These are phyloP conservation scores for Venturiaceae sp. DNA, from an alignment of 2,329 filamentous ascomycete species.

Conservation along the genomic window DNA sequence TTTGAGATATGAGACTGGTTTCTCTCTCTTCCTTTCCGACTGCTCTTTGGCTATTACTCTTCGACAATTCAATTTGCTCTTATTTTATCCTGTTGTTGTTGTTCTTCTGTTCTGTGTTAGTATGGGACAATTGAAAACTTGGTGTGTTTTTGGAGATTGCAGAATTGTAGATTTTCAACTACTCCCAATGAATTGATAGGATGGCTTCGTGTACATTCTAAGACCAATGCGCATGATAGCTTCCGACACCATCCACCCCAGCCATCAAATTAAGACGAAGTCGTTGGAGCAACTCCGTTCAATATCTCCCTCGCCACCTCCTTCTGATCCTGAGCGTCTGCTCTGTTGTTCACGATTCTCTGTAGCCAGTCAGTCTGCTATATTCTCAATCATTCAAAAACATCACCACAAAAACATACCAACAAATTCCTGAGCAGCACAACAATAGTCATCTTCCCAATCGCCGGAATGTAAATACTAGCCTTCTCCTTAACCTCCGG, in stretches of 20 bases:
- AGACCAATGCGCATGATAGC: too few species aligned
- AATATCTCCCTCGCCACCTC: not conserved
- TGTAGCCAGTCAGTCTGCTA: not conserved
- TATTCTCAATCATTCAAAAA: not conserved
- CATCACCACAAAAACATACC: constrained; percentile 33
- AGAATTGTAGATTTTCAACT: too few species aligned
- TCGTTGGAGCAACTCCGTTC: not conserved
- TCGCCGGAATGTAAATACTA: constrained; percentile 91
- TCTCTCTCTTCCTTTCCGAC: not conserved
- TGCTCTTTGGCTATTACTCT: not conserved
- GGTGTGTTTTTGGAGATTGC: too few species aligned
- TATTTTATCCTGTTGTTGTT: too few species aligned
- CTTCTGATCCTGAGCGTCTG: not conserved
- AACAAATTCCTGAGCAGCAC: constrained; percentile 82
- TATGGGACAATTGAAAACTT: too few species aligned
- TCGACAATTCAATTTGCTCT: not conserved
- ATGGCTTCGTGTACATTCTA: too few species aligned
- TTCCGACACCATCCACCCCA: not conserved
- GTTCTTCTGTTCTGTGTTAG: too few species aligned
- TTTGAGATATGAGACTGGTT: not conserved
- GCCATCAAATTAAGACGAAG: not conserved
- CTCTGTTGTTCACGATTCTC: not conserved
- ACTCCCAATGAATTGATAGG: too few species aligned
- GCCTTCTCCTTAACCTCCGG: constrained; percentile 89
- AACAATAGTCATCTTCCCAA: constrained; percentile 95